A percentile compares a stretch with the other conserved stretches of the same genome.
phyloP scores from a whole-genome alignment of 805 yeast species.

The Nakazawaea siamensis region DNA sequence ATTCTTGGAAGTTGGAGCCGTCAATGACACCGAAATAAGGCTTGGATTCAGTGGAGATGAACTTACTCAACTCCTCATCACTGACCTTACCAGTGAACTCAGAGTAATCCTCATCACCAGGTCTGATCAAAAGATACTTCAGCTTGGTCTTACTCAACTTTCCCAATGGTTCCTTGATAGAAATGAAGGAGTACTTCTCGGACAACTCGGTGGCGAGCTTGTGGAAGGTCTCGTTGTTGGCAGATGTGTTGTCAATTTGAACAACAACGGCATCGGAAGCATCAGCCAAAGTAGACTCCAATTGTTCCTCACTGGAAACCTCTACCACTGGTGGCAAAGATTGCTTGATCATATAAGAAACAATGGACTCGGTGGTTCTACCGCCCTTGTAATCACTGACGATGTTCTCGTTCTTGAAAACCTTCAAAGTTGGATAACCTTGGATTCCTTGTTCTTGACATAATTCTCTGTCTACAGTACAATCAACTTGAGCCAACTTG shows the following conservation, averaged over 20 bases:
- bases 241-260: conserved; percentile 31
- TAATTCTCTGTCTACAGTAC: conserved; percentile 68
- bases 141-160: conserved; percentile 28
- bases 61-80: conserved; percentile 31
- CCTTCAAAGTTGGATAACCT: conserved; percentile 83
- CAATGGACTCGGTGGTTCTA: conserved; percentile 74
- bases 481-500: conserved; percentile 76
- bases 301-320: conserved; percentile 35
- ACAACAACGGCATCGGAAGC: conserved; percentile 48
- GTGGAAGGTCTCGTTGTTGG: conserved; percentile 49
- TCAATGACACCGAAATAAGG: conserved; percentile 86
- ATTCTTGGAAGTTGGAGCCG: conserved; percentile 67
- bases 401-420: conserved; percentile 47
- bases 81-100: conserved; percentile 21
- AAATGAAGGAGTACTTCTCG: conserved; percentile 56
- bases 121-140: conserved; percentile 39
- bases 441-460: conserved; percentile 60
- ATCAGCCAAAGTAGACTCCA: conserved; percentile 41
- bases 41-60: conserved; percentile 54
- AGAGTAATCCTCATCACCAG: conserved; percentile 22
- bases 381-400: conserved; percentile 74
- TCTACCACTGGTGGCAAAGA: conserved; percentile 67
- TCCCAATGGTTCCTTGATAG: conserved; percentile 24
- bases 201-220: conserved; percentile 56
- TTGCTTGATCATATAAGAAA: conserved; percentile 71